Conservation (phyloP, 192 early-diverging fungal genomes). For the Endogone sp. region DNA sequence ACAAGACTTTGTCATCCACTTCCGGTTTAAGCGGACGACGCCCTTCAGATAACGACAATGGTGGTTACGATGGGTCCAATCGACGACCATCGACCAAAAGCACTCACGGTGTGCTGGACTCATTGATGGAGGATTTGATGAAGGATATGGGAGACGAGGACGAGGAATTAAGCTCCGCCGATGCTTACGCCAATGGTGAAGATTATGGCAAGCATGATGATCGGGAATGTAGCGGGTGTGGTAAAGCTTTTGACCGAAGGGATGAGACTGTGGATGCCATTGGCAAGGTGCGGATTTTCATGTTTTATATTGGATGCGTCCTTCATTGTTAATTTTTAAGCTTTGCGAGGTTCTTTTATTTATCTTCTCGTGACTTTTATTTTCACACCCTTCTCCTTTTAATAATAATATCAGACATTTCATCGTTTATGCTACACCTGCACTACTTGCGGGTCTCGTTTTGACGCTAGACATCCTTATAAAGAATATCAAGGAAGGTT, state of each 20-base stretch:
- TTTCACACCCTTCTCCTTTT: background rate
- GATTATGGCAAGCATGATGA: background rate
- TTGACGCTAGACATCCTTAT: constrained; percentile 43
- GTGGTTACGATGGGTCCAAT: background rate
- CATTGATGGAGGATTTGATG: background rate
- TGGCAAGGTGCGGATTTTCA: background rate
- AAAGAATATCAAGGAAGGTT: constrained; percentile 55
- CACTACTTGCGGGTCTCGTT: constrained; percentile 41
- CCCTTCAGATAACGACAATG: background rate
- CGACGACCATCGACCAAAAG: background rate
- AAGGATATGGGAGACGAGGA: background rate
- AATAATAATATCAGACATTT: constrained; percentile 23
- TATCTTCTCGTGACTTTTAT: background rate
- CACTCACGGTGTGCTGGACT: background rate
- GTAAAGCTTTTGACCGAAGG: background rate
- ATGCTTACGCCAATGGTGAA: background rate
- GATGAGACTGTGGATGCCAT: background rate
- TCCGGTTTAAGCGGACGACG: background rate
- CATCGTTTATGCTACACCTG: constrained; percentile 58
- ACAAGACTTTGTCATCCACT: background rate
- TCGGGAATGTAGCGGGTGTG: background rate
- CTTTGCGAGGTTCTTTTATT: too few relatives aligned
- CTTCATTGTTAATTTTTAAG: too few relatives aligned
- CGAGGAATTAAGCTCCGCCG: background rate
- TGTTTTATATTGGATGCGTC: too few relatives aligned